These are phyloP conservation scores for Moesziomyces globuligerus DNA, from an alignment of 1,284 basidiomycete genomes.

Conservation along the genomic window DNA sequence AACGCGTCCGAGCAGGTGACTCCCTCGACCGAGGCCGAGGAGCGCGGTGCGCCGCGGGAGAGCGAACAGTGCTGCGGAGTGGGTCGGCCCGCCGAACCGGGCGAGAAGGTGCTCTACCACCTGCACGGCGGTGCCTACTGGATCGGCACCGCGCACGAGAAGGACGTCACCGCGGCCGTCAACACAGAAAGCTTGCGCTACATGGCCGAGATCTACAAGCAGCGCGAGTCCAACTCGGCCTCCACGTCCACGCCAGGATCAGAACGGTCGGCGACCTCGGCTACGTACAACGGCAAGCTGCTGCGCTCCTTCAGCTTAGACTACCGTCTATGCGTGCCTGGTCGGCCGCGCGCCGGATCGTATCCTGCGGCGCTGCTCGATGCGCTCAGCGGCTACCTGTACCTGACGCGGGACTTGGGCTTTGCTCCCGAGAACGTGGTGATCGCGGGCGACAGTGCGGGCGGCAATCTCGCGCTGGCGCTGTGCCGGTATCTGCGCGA, in stretches of 20 bases:
- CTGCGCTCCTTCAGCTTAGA: slow-evolving; percentile 60
- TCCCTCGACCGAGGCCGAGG: too few relatives aligned
- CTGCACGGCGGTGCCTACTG: slow-evolving; percentile 64
- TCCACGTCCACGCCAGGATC: slow-evolving; percentile 12
- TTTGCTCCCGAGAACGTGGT: slow-evolving; percentile 71
- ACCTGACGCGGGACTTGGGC: slow-evolving; percentile 52
- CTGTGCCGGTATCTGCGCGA: slow-evolving; percentile 67
- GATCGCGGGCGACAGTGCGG: slow-evolving; percentile 77
- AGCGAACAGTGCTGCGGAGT: slow-evolving; percentile 24
- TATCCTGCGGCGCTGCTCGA: slow-evolving; percentile 63
- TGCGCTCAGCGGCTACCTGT: slow-evolving; percentile 59
- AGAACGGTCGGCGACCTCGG: neutral
- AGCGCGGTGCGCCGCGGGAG: too few relatives aligned
- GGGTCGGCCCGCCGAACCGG: slow-evolving; percentile 34
- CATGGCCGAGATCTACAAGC: slow-evolving; percentile 48
- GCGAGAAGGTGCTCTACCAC: slow-evolving; percentile 60
- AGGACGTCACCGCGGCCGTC: slow-evolving; percentile 56
- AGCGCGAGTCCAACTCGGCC: slow-evolving; percentile 4
- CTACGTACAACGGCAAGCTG: slow-evolving; percentile 28
- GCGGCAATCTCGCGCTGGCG: slow-evolving; percentile 76
- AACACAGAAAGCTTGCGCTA: slow-evolving; percentile 51
- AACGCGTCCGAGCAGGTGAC: too few relatives aligned
- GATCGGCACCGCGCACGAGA: slow-evolving; percentile 60
- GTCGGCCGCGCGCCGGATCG: slow-evolving; percentile 44
- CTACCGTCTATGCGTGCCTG: slow-evolving; percentile 59